These are phyloP conservation scores for Lentinula aciculospora DNA, from an alignment of 768 basidiomycete genomes.

Conservation along the genomic window DNA sequence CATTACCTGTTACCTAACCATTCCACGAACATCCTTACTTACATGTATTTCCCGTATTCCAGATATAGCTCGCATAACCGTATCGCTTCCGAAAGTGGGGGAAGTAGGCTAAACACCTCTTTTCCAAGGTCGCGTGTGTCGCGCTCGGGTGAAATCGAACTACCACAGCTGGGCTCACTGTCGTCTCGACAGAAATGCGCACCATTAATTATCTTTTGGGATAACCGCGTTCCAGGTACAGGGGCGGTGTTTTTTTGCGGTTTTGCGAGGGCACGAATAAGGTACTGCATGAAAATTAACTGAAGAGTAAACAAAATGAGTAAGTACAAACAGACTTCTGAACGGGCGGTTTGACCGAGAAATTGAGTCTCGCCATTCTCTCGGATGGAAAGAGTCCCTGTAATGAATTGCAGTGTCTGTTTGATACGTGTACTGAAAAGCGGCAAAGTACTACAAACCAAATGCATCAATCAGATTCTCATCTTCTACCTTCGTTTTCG, in stretches of 20 bases:
- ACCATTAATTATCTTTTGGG: conserved; percentile 25
- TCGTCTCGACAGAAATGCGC: conserved; percentile 28
- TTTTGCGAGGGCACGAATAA: conserved; percentile 35
- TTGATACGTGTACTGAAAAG: too few relatives aligned
- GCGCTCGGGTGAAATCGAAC: conserved; percentile 6
- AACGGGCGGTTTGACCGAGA: conserved; percentile 60
- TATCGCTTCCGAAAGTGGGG: conserved; percentile 53
- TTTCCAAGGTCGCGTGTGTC: conserved; percentile 25
- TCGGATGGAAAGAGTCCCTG: conserved; percentile 57
- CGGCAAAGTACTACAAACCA: conserved; percentile 22
- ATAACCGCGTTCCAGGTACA: conserved; percentile 12
- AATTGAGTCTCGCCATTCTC: conserved; percentile 48
- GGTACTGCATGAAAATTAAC: conserved; percentile 33
- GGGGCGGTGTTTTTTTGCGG: conserved; percentile 6
- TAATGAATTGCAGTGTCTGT: background rate
- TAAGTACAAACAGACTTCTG: conserved; percentile 45
- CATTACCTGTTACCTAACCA: background rate
- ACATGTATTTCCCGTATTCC: conserved; percentile 57
- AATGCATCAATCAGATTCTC: conserved; percentile 44
- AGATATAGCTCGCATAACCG: conserved; percentile 61
- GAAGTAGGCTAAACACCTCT: conserved; percentile 44
- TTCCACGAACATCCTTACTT: conserved; percentile 16
- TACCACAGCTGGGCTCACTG: conserved; percentile 19
- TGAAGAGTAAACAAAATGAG: background rate
- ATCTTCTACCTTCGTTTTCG: conserved; percentile 22